Evolutionary conservation across 2,329 filamentous ascomycete genomes (phyloP).

Genomic region (Trichoderma guizhouense): DNA sequence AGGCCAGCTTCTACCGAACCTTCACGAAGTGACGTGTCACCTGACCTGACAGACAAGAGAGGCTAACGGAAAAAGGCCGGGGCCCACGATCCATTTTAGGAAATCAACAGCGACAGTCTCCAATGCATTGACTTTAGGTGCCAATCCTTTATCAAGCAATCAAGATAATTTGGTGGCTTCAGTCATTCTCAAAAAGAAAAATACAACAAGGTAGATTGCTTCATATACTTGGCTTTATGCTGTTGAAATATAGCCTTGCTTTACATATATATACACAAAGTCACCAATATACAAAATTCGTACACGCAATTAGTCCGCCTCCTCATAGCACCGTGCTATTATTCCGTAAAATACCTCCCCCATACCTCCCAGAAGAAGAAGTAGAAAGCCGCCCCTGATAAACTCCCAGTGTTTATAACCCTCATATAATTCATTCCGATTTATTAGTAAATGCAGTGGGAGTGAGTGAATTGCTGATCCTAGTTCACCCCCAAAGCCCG

Average conservation of each 20-base stretch:
- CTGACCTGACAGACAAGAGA: background rate
- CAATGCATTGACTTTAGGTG: background rate
- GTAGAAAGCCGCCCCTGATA: background rate
- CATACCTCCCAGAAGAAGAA: background rate
- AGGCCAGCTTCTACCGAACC: conserved; percentile 11
- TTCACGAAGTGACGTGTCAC: background rate
- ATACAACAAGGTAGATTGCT: background rate
- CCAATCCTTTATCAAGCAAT: too few relatives aligned
- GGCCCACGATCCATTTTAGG: background rate
- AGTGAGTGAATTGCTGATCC: background rate
- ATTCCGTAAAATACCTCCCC: background rate
- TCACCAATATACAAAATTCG: background rate
- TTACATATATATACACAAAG: background rate
- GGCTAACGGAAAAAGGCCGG: background rate
- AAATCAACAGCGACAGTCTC: background rate
- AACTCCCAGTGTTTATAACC: background rate
- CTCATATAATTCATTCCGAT: background rate
- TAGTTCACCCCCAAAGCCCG: background rate
- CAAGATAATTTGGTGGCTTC: background rate
- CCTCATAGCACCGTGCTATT: background rate
- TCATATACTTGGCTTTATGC: background rate
- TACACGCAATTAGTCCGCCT: background rate
- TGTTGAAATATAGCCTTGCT: background rate
- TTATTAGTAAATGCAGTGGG: background rate
- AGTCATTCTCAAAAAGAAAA: background rate